These are phyloP conservation scores for Torulaspora indica DNA, from an alignment of 805 yeast species.

Conservation along the genomic window DNA sequence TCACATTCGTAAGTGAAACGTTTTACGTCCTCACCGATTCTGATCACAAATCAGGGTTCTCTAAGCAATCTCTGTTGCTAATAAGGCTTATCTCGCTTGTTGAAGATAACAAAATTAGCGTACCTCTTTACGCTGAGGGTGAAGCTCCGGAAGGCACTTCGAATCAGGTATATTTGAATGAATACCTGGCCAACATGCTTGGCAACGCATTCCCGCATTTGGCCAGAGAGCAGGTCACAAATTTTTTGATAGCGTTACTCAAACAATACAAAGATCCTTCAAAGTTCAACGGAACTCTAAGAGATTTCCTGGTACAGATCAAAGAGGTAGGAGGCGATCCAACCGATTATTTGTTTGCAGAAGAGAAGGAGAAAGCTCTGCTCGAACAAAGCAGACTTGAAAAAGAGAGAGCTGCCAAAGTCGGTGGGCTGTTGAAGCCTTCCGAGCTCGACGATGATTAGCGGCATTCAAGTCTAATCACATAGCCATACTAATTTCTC, in stretches of 20 bases:
- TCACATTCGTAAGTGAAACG: constrained; percentile 85
- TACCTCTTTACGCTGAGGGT: constrained; percentile 74
- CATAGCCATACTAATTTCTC: neutral
- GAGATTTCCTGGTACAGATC: constrained; percentile 95
- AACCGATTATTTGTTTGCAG: constrained; percentile 90
- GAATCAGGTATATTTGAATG: constrained; percentile 71
- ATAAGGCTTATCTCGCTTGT: constrained; percentile 80
- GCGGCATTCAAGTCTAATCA: neutral
- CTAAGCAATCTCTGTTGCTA: constrained; percentile 76
- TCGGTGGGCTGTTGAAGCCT: constrained; percentile 93
- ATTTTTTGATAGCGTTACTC: constrained; percentile 73
- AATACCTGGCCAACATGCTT: constrained; percentile 76
- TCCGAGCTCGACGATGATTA: constrained; percentile 81
- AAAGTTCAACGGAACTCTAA: constrained; percentile 75
- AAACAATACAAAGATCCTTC: constrained; percentile 64
- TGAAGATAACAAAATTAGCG: constrained; percentile 65
- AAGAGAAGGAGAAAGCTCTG: constrained; percentile 77
- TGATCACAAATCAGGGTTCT: constrained; percentile 96
- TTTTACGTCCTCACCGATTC: constrained; percentile 92
- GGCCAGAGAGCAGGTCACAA: constrained; percentile 73
- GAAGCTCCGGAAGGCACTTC: constrained; percentile 83
- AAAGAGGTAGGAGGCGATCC: constrained; percentile 94
- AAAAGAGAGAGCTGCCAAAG: constrained; percentile 74
- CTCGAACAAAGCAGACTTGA: constrained; percentile 64
- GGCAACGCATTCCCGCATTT: constrained; percentile 89